phyloP scores from a whole-genome alignment of 345 rosid species.

The Eucalyptus grandis region DNA sequence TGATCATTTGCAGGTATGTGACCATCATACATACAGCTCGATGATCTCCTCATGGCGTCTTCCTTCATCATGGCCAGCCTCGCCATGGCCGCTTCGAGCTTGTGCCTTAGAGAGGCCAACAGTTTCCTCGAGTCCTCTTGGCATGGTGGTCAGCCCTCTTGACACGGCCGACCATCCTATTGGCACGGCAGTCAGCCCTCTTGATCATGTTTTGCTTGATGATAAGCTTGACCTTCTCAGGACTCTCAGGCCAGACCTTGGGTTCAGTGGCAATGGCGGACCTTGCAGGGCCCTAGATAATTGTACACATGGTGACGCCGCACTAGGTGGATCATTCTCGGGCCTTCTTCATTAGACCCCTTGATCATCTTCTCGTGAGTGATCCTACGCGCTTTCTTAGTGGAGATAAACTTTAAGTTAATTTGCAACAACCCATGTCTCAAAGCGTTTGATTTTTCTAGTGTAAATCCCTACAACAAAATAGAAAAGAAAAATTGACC shows the following conservation, averaged over 20 bases:
- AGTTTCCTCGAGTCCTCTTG: neutral
- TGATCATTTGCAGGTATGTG: neutral
- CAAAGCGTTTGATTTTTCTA: too few relatives aligned
- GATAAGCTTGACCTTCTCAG: neutral
- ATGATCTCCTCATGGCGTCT: neutral
- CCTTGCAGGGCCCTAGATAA: neutral
- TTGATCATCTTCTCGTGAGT: constrained; percentile 7
- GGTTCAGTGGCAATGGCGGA: neutral
- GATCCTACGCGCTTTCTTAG: constrained; percentile 4
- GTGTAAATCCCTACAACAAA: neutral
- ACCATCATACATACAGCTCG: neutral
- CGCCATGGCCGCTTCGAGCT: neutral
- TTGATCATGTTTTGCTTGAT: neutral
- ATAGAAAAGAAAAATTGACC: neutral
- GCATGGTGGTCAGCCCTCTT: neutral
- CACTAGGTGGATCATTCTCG: constrained; percentile 9
- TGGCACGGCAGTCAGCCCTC: neutral
- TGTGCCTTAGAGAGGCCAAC: neutral
- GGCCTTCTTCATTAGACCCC: constrained; percentile 15
- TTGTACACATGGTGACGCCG: constrained; percentile 4
- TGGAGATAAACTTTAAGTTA: constrained; percentile 3
- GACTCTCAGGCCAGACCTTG: constrained; percentile 2
- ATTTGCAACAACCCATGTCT: constrained; percentile 11
- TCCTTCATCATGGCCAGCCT: neutral
- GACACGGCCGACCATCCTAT: neutral